Evolutionary conservation across 2,329 filamentous ascomycete genomes (phyloP), one percentile per base, ranked within the genome.

Genomic region (Pseudogymnoascus sp.): DNA sequence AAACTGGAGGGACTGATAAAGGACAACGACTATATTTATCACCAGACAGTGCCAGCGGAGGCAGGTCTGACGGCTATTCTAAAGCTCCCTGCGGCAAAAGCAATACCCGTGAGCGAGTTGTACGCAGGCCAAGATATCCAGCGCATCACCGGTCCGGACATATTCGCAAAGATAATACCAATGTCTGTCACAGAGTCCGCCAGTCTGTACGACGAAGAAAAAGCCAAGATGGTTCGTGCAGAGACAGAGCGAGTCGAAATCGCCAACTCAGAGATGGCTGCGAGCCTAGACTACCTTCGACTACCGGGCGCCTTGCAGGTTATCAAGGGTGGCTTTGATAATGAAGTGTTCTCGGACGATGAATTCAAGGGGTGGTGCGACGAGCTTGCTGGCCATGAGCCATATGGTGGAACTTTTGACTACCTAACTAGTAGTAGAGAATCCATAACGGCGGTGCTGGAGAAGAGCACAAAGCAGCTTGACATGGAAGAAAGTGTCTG

Each of bases 21-120:
- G 71, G 95, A 99, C 75, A 99, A 99, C 69, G 95, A 99, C 73
- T 97, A 95, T 75, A 96, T 99, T 73, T 99, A 99, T 72, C 95
- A 99, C 73, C 91, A 97, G 70, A 88, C 86, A 1, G 88, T 99
- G 1, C 93, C 95, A 0, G 87, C 88, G 9, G 92, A 97, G 75
- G 90, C 92, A 3, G 88, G 88, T 29, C 78, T 99, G 11, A 79
- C 90, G 1, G 83, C 88, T 1, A 92, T 99, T 59, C 84, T 92
- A 2, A 99, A 97, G 74, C 82, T 97, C 15, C 92, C 93, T 4
- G 96, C 95, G 1, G 93, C 95, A 7, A 99, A 99, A 75, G 92
- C 95, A 3, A 97, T 99, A 66, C 93, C 95, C 0, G 93, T 99
- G 31, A 96, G 90, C 73, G 96, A 99, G 73, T 80, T 99, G 0